Base-by-base conservation (phyloP, 2,329 filamentous ascomycete genomes). In the Alternaria gaisen region DNA sequence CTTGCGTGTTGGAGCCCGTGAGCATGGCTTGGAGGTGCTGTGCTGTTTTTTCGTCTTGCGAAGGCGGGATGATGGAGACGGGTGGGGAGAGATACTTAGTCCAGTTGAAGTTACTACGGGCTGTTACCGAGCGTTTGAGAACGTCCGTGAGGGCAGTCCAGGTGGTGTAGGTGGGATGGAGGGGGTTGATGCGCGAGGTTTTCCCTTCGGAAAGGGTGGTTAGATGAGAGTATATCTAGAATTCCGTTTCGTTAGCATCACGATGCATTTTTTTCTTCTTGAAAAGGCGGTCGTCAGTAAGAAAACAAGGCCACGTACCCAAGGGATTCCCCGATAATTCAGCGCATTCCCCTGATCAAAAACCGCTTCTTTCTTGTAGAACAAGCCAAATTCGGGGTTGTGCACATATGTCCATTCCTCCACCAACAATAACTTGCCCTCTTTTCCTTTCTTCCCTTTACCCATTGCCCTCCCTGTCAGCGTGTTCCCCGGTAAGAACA, bases 311-410 rank as follows among this genome's bases (percentile, higher is more conserved):
- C 24, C 24, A 28, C 8, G 12, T 68, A 77, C 74, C 76, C 76
- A 78, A 20, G 76, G 76, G 28, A 78, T 77, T 2, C 76, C 76
- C 18, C 76, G 67, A n/a, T 68, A 62, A 47, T 78, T 77, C 47
- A 78, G 57, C 9, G 74, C 75, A 50, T 73, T 75, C 3, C 73
- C 76, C 60, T 77, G 75, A 51, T 78, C 76, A 51, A 73, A 77
- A 14, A 78, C 62, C 2, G 72, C 74, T 42, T 72, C 65, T 36
- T 71, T 72, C 61, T 77, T 77, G 58, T 74, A 76, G 30, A 64
- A 61, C 11, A 76, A 44, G 0, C 75, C 73, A 9, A 60, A 44
- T 0, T 69, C 54, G 1, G 53, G 22, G 32, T 59, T 77, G 32
- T 72, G 65, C 26, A 70, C 56, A 53, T 77, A 78, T 2, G 67